phyloP scores from a whole-genome alignment of 768 basidiomycete genomes.

The Naematelia aurantialba region DNA sequence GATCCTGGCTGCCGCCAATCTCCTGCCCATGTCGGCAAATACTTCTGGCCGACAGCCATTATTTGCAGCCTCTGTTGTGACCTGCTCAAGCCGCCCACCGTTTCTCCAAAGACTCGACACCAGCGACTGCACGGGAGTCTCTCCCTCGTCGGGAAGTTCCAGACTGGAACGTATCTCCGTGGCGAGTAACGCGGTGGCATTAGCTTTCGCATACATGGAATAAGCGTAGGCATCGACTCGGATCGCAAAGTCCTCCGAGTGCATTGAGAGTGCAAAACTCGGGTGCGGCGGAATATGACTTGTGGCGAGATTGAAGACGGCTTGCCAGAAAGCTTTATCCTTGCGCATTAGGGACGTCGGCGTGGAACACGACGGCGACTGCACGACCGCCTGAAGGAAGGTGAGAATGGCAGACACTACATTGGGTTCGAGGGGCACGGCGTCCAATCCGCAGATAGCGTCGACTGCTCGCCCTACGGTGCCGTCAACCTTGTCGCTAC shows the following conservation, averaged over 20 bases:
- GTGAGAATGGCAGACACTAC: conserved; percentile 68
- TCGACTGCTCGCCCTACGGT: conserved; percentile 67
- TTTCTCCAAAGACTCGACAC: conserved; percentile 33
- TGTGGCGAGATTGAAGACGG: conserved; percentile 62
- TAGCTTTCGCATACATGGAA: conserved; percentile 34
- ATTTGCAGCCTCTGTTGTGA: conserved; percentile 65
- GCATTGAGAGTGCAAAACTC: conserved; percentile 33
- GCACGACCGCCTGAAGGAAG: conserved; percentile 59
- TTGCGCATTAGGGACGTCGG: conserved; percentile 61
- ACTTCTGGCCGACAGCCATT: conserved; percentile 70
- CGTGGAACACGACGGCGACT: conserved; percentile 72
- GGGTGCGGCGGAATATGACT: conserved; percentile 72
- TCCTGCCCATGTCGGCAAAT: conserved; percentile 60
- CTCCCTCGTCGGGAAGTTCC: conserved; percentile 26
- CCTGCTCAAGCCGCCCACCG: conserved; percentile 53
- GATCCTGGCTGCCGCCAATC: conserved; percentile 58
- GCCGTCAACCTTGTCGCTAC: conserved; percentile 51
- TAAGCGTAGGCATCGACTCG: conserved; percentile 33
- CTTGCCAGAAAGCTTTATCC: conserved; percentile 66
- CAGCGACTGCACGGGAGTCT: conserved; percentile 22
- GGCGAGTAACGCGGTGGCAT: conserved; percentile 33
- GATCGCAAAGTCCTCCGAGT: conserved; percentile 29
- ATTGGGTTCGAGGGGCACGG: conserved; percentile 74
- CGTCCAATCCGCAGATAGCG: conserved; percentile 51
- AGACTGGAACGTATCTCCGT: conserved; percentile 21